These are phyloP conservation scores for Diaporthe citri DNA, from an alignment of 2,329 filamentous ascomycete genomes.

Conservation along the genomic window DNA sequence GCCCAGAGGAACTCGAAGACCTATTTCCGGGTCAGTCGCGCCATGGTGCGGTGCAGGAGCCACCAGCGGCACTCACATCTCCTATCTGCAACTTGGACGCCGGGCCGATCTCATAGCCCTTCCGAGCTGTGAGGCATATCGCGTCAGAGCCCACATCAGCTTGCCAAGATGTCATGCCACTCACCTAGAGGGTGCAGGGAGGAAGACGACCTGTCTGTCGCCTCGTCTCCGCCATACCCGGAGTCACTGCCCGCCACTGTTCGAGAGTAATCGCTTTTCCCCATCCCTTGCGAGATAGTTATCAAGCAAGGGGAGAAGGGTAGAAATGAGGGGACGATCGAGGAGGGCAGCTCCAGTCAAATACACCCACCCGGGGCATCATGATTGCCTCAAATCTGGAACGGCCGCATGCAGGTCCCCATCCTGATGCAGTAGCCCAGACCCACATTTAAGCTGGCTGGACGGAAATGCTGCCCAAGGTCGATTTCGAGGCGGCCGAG, in stretches of 20 bases:
- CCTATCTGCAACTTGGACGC: slow-evolving; percentile 51
- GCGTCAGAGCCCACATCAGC: slow-evolving; percentile 28
- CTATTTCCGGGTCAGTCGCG: slow-evolving; percentile 39
- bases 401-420: slow-evolving; percentile 35
- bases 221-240: slow-evolving; percentile 50
- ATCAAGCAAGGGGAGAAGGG: slow-evolving; percentile 39
- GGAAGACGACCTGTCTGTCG: slow-evolving; percentile 47
- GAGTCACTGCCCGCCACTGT: slow-evolving; percentile 51
- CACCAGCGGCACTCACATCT: slow-evolving; percentile 47
- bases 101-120: slow-evolving; percentile 52
- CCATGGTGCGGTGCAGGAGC: slow-evolving; percentile 35
- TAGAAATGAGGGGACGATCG: slow-evolving; percentile 42
- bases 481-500: slow-evolving; percentile 20
- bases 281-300: slow-evolving; percentile 51
- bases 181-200: slow-evolving; percentile 50
- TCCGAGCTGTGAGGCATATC: slow-evolving; percentile 45
- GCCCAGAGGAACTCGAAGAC: slow-evolving; percentile 56
- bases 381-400: slow-evolving; percentile 40
- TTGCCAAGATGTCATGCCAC: slow-evolving; percentile 37
- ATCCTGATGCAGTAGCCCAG: slow-evolving; percentile 30
- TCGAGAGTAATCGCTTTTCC: slow-evolving; percentile 50
- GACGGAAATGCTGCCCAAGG: slow-evolving; percentile 6
- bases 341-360: slow-evolving; percentile 34
- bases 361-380: slow-evolving; percentile 31
- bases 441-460: slow-evolving; percentile 12